phyloP scores from a whole-genome alignment of 306 rosid species.

The Rubus parviflorus region DNA sequence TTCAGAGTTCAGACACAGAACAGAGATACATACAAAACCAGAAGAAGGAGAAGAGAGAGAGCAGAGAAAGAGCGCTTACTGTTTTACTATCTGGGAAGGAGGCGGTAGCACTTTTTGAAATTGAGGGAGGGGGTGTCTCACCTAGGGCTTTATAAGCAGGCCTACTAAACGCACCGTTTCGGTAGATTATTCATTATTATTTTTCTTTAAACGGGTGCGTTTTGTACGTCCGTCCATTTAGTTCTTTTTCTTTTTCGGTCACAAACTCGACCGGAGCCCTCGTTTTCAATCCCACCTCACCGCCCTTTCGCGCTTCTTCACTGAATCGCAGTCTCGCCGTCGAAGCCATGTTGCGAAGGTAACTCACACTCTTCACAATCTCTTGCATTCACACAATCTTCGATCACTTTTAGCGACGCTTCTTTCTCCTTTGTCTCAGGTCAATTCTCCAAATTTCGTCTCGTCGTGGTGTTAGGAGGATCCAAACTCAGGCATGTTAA shows the following conservation, averaged over 20 bases:
- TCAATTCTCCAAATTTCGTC: slow-evolving; percentile 65
- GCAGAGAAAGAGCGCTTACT: not conserved
- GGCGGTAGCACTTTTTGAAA: not conserved
- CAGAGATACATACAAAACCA: not conserved
- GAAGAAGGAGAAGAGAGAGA: not conserved
- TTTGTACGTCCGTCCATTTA: not conserved
- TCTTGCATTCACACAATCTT: not conserved
- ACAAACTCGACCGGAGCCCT: not conserved
- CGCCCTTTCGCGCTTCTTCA: not conserved
- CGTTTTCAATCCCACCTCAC: not conserved
- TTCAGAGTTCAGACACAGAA: not conserved
- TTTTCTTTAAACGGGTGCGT: not conserved
- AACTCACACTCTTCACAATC: not conserved
- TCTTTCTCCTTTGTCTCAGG: slow-evolving; percentile 38
- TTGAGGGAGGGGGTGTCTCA: not conserved
- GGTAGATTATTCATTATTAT: too few relatives aligned
- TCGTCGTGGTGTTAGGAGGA: slow-evolving; percentile 47
- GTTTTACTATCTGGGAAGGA: not conserved
- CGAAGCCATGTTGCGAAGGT: slow-evolving; percentile 60
- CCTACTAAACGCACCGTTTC: not conserved
- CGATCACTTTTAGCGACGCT: not conserved
- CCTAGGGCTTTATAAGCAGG: not conserved
- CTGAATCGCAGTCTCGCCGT: not conserved
- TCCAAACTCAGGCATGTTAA: slow-evolving; percentile 54
- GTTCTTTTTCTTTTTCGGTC: too few relatives aligned